phyloP scores from a whole-genome alignment of 129 eudicot genomes.

The Rutidosis leptorrhynchoides region DNA sequence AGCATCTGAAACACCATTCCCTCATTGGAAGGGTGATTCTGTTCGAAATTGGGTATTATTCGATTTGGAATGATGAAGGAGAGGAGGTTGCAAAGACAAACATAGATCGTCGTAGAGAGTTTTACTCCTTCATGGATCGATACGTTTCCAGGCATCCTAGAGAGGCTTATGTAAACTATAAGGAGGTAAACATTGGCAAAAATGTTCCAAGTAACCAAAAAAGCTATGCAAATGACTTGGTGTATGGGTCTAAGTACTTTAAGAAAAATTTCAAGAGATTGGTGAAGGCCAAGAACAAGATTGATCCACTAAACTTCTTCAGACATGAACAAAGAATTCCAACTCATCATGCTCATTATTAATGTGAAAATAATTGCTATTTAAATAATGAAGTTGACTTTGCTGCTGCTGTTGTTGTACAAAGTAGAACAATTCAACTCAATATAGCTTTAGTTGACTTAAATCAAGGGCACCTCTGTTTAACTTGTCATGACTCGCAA shows the following conservation, averaged over 20 bases:
- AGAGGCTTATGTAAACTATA: slow-evolving; percentile 39
- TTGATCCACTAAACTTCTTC: slow-evolving; percentile 41
- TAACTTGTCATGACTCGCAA: no score
- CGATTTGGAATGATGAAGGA: slow-evolving; percentile 21
- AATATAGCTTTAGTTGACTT: no score
- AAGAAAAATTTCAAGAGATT: slow-evolving; percentile 32
- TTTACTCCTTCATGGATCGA: slow-evolving; percentile 30
- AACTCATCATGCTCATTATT: no score
- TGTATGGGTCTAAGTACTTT: no score
- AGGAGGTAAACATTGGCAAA: slow-evolving; percentile 39
- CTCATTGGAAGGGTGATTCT: slow-evolving; percentile 37
- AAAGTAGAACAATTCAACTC: no score
- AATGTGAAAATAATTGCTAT: no score
- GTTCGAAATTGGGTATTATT: slow-evolving; percentile 29
- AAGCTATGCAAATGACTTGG: slow-evolving; percentile 28
- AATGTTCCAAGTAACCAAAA: slow-evolving; percentile 25
- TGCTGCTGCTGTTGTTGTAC: no score
- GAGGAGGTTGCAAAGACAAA: slow-evolving; percentile 17
- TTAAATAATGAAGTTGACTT: no score
- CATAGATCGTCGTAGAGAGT: slow-evolving; percentile 30
- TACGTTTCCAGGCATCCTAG: slow-evolving; percentile 39
- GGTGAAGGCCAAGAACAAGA: slow-evolving; percentile 30
- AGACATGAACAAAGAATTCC: slow-evolving; percentile 50
- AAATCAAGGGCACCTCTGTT: no score
- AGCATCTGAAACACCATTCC: slow-evolving; percentile 39